These are phyloP conservation scores for Fusarium sterilihyphosum DNA, from an alignment of 2,329 filamentous ascomycete species.

Conservation along the genomic window DNA sequence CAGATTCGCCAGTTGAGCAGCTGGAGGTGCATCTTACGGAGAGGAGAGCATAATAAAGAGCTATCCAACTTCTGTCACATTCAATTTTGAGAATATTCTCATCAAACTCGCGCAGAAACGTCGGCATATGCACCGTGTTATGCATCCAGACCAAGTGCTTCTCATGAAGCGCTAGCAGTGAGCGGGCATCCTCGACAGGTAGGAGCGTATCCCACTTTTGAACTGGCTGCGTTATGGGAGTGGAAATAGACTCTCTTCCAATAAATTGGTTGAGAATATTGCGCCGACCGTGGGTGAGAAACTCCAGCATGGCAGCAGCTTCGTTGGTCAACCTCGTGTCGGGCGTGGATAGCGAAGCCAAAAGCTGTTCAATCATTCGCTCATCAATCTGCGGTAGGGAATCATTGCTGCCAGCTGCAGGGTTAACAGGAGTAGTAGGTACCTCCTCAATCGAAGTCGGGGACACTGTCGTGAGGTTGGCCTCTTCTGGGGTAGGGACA, in stretches of 20 bases:
- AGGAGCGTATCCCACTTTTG: background rate
- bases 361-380: background rate
- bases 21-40: background rate
- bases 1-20: accelerated
- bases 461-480: no score
- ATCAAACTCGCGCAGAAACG: background rate
- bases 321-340: background rate
- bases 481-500: background rate
- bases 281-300: background rate
- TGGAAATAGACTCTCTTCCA: background rate
- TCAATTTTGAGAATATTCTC: background rate
- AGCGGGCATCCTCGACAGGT: background rate
- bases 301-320: background rate
- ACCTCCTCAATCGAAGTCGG: accelerated
- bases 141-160: background rate
- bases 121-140: background rate
- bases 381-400: background rate
- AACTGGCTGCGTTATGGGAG: accelerated
- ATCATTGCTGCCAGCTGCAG: background rate
- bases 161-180: background rate
- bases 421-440: background rate
- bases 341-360: background rate
- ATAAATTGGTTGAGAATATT: background rate
- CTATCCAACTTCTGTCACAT: background rate
- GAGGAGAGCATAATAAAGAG: background rate